Conservation (phyloP, 345 rosid genomes). For the Eucalyptus regnans region DNA sequence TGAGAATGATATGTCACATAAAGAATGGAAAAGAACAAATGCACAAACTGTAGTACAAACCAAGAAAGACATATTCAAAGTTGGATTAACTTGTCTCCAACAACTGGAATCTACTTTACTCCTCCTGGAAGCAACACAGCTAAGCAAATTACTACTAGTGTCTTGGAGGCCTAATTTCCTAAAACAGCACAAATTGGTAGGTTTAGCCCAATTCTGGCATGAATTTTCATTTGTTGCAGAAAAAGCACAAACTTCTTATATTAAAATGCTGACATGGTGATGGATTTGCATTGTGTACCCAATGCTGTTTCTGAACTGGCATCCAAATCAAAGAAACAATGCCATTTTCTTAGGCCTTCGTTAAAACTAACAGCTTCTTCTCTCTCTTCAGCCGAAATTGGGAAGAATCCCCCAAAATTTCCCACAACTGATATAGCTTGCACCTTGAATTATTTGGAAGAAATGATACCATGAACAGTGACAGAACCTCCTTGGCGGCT, state of each 20-base stretch:
- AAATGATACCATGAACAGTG: not conserved
- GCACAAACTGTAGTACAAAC: not conserved
- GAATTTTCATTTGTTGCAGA: not conserved
- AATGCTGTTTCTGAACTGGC: not conserved
- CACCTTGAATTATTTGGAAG: not conserved
- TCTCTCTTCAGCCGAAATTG: not conserved
- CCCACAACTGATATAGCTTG: not conserved
- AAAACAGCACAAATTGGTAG: not conserved
- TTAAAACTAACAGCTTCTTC: not conserved
- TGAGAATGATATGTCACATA: not conserved
- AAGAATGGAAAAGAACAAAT: not conserved
- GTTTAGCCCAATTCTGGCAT: not conserved
- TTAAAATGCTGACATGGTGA: not conserved
- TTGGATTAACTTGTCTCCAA: not conserved
- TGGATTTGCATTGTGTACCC: not conserved
- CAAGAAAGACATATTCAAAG: not conserved
- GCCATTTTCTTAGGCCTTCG: not conserved
- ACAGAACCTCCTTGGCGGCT: not conserved
- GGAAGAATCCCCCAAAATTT: not conserved
- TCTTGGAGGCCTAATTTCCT: not conserved
- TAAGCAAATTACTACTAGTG: not conserved
- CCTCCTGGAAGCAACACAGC: not conserved
- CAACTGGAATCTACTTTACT: not conserved
- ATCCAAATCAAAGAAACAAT: not conserved
- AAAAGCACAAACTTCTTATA: not conserved